These are phyloP conservation scores for Fusarium kyushuense DNA, from an alignment of 2,329 filamentous ascomycete genomes.

Conservation along the genomic window DNA sequence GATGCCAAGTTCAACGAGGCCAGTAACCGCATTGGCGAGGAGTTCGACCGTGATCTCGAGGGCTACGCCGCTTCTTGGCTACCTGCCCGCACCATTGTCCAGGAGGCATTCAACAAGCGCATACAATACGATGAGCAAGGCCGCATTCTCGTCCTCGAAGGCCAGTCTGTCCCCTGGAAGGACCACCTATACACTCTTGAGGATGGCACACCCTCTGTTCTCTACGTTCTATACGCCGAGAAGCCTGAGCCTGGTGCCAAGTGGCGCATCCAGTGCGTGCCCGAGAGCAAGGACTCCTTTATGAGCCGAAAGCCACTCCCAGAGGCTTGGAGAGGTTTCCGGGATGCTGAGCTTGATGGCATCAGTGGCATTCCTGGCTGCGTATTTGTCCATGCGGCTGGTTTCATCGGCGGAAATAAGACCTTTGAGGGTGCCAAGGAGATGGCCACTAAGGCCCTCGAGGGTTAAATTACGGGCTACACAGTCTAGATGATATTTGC, in stretches of 20 bases:
- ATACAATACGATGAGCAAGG: constrained; percentile 77
- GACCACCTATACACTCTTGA: constrained; percentile 95
- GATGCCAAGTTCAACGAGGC: constrained; percentile 83
- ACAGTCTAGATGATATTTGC: background rate
- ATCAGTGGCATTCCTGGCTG: constrained; percentile 77
- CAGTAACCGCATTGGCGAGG: constrained; percentile 85
- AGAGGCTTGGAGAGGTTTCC: constrained; percentile 89
- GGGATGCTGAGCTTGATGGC: constrained; percentile 85
- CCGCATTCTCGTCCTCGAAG: constrained; percentile 82
- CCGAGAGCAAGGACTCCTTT: constrained; percentile 85
- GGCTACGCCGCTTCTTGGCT: constrained; percentile 84
- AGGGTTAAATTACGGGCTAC: constrained; percentile 48
- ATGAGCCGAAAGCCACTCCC: constrained; percentile 91
- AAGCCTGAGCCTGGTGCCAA: constrained; percentile 79
- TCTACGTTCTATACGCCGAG: constrained; percentile 94
- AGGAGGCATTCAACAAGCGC: constrained; percentile 78
- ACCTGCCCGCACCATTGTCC: constrained; percentile 84
- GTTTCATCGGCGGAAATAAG: constrained; percentile 96
- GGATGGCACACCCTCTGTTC: constrained; percentile 67
- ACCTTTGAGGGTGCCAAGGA: constrained; percentile 87
- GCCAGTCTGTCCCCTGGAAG: constrained; percentile 89
- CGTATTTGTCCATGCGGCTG: constrained; percentile 93
- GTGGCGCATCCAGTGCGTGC: constrained; percentile 96
- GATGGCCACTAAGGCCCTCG: constrained; percentile 84
- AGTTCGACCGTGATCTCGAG: constrained; percentile 84